Base-by-base conservation (phyloP, 192 early-diverging fungal species). In the Spizellomyces punctatus region DNA sequence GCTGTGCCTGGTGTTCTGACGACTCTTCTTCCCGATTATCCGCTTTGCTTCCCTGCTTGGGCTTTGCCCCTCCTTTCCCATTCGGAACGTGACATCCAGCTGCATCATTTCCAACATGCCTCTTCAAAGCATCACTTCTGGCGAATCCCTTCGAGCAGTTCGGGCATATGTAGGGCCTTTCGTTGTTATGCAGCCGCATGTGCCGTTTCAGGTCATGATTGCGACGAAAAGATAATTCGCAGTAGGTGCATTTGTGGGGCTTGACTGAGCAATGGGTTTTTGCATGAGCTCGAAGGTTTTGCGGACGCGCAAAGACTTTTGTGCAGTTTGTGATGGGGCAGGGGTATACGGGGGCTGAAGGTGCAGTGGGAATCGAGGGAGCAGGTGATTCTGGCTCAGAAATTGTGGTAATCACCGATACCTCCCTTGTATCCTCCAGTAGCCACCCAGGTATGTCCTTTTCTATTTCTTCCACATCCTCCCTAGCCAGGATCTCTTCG, bases 281-380 rank as follows among this genome's bases (percentile, higher is more conserved):
- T 66, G 80, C 64, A 62, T 90, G 89, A 0, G 82, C 77, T 14
- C 82, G 83, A 16, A 88, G 74, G 75, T 89, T 89, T 66, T 86
- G 82, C 12, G 74, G 70, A 4, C 87, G 69, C 0, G 79, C 75
- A 67, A 89, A 89, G 7, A 81, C 75, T 62, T 89, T 87, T 8
- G 73, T 59, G 57, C 88, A 89, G 49, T 77, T 78, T 17, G 79
- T 75, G 60, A 80, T 74, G 4, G 86, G 81, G 55, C 88, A 89
- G 77, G 52, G 50, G 50, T 54, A 54, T 19, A 54, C 50, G 27
- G 27, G 27, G 27, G 27, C 27, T 36, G 27, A 36, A 36, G 27
- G 27, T 36, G 27, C 27, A 36, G 27, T 3, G 27, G 27, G 27
- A 36, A 36, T 36, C 27, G 27, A 36, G 27, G 27, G 27, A 36